These are phyloP conservation scores for Cyclocybe aegerita DNA, from an alignment of 768 basidiomycete genomes.

Conservation along the genomic window DNA sequence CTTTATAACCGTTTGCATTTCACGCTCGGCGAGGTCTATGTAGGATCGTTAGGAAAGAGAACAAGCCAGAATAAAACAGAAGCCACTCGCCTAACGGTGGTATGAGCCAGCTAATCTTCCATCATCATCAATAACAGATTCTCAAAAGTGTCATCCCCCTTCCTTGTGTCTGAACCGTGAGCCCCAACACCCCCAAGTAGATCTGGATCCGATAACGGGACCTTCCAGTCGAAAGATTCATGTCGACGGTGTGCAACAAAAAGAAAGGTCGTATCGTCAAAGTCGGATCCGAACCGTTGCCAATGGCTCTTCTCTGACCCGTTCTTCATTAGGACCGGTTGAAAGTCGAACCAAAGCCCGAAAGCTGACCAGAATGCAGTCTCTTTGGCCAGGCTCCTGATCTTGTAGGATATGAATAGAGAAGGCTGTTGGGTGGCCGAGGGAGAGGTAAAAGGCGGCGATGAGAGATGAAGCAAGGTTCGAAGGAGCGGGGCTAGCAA, in stretches of 20 bases:
- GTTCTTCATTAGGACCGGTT: conserved; percentile 47
- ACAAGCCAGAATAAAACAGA: too few species aligned
- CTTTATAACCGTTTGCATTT: background rate
- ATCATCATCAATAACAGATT: conserved; percentile 53
- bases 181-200: conserved; percentile 61
- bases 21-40: too few species aligned
- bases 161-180: conserved; percentile 36
- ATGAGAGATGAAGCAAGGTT: conserved; percentile 71
- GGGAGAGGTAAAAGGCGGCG: conserved; percentile 38
- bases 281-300: conserved; percentile 40
- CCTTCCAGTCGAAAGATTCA: conserved; percentile 56
- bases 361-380: conserved; percentile 78
- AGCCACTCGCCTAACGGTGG: background rate
- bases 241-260: conserved; percentile 60
- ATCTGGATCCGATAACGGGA: conserved; percentile 52
- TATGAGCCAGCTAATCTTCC: conserved; percentile 9
- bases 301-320: conserved; percentile 22
- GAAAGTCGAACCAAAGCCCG: conserved; percentile 73
- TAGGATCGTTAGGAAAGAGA: background rate
- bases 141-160: conserved; percentile 73
- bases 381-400: conserved; percentile 73
- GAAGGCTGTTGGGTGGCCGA: conserved; percentile 23
- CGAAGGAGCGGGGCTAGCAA: conserved; percentile 76
- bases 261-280: conserved; percentile 52
- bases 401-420: conserved; percentile 73